phyloP scores from a whole-genome alignment of 1,284 basidiomycete species.

The Chondrostereum purpureum region DNA sequence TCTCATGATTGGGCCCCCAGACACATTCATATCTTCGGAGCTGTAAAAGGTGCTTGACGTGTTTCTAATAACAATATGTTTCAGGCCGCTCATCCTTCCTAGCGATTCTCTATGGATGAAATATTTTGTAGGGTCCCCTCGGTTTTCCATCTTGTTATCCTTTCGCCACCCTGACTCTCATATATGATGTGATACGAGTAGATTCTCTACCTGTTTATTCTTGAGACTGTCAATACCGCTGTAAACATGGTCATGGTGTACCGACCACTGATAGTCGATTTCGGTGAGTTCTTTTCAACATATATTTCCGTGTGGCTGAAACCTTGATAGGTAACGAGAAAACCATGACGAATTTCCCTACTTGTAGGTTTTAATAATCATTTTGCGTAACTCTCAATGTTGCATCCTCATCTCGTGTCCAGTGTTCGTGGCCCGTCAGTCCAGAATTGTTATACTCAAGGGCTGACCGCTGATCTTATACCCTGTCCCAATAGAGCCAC shows the following conservation, averaged over 20 bases:
- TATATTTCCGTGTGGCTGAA: background rate
- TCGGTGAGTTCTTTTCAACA: conserved; percentile 25
- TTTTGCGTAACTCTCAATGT: too few species aligned
- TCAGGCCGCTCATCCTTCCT: too few species aligned
- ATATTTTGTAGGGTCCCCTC: too few species aligned
- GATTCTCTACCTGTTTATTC: conserved; percentile 34
- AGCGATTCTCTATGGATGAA: too few species aligned
- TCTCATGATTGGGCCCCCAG: too few species aligned
- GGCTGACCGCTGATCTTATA: too few species aligned
- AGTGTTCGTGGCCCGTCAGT: conserved; percentile 12
- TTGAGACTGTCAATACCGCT: conserved; percentile 36
- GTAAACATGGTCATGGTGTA: conserved; percentile 40
- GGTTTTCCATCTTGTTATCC: too few species aligned
- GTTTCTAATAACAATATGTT: too few species aligned
- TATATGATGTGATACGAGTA: too few species aligned
- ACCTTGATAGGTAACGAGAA: conserved; percentile 16
- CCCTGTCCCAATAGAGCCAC: conserved; percentile 27
- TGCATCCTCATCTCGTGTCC: background rate
- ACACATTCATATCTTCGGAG: too few species aligned
- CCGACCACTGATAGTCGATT: conserved; percentile 36
- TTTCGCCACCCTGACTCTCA: background rate
- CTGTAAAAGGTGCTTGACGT: too few species aligned
- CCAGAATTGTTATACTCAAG: too few species aligned
- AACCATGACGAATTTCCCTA: conserved; percentile 15
- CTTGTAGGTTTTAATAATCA: conserved; percentile 7